Conservation (phyloP, 2,329 filamentous ascomycete species). For the Pseudogymnoascus sp. region DNA sequence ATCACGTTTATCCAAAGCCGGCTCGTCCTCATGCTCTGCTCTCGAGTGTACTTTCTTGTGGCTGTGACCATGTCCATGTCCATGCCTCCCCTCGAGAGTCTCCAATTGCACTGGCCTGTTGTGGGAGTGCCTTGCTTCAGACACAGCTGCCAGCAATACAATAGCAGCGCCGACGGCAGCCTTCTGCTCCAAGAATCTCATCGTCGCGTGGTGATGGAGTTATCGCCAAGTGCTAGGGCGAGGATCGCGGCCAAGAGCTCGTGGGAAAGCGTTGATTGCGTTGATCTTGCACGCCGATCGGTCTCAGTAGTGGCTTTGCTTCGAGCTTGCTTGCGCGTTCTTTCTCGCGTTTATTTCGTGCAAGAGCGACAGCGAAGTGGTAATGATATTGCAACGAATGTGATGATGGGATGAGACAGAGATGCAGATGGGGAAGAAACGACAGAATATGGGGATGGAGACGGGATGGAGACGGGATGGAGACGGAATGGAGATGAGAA, state of each 20-base stretch:
- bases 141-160: conserved; percentile 36
- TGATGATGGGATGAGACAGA: not conserved
- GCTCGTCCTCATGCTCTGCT: conserved; percentile 15
- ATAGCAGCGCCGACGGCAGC: conserved; percentile 44
- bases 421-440: not conserved
- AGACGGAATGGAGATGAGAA: no score
- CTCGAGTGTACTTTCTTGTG: conserved; percentile 20
- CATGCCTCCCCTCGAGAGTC: conserved; percentile 20
- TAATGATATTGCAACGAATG: not conserved
- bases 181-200: conserved; percentile 48
- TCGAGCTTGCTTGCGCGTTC: not conserved
- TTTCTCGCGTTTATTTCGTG: not conserved
- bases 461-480: no score
- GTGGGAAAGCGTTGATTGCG: not conserved
- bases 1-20: conserved; percentile 22
- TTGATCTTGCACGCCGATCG: not conserved
- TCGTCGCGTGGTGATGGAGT: conserved; percentile 28
- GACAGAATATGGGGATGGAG: not conserved
- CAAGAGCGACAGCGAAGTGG: not conserved
- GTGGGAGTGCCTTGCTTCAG: conserved; percentile 21
- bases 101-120: conserved; percentile 22
- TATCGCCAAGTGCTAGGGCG: not conserved
- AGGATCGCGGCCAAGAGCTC: not conserved
- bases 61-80: conserved; percentile 18
- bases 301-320: not conserved